phyloP scores from a whole-genome alignment of 1,139 yeast species.

The Sugiyamaella xylanicola region DNA sequence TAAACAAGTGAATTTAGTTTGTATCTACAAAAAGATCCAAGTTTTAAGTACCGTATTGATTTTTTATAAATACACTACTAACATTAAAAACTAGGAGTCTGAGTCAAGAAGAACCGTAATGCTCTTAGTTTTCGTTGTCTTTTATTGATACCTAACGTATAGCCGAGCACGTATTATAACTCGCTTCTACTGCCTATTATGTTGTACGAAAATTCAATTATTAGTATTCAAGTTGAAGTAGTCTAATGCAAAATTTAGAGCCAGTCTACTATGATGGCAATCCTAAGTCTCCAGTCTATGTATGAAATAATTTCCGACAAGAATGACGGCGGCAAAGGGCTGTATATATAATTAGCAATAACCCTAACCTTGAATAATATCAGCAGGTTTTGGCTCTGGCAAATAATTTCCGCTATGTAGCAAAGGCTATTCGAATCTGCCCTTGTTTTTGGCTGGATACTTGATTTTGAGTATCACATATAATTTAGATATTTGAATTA shows the following conservation, averaged over 20 bases:
- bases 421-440: too few species aligned
- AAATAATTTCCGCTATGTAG: too few species aligned
- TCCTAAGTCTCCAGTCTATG: too few species aligned
- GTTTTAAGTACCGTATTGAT: conserved; percentile 4
- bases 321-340: too few species aligned
- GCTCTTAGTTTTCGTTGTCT: background rate
- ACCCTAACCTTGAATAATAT: too few species aligned
- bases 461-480: too few species aligned
- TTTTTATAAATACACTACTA: conserved; percentile 8
- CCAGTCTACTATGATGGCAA: background rate
- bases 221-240: background rate
- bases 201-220: background rate
- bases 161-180: background rate
- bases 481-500: too few species aligned
- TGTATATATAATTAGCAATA: too few species aligned
- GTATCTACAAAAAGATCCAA: conserved; percentile 1
- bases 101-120: background rate
- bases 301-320: background rate
- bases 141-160: background rate
- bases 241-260: background rate
- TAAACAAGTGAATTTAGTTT: conserved; percentile 8
- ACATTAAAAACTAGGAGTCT: background rate
- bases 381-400: too few species aligned
- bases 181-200: background rate
- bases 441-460: too few species aligned